Evolutionary conservation across 1,139 yeast genomes (phyloP).

Genomic region (Yamadazyma pseudoaaseri): DNA sequence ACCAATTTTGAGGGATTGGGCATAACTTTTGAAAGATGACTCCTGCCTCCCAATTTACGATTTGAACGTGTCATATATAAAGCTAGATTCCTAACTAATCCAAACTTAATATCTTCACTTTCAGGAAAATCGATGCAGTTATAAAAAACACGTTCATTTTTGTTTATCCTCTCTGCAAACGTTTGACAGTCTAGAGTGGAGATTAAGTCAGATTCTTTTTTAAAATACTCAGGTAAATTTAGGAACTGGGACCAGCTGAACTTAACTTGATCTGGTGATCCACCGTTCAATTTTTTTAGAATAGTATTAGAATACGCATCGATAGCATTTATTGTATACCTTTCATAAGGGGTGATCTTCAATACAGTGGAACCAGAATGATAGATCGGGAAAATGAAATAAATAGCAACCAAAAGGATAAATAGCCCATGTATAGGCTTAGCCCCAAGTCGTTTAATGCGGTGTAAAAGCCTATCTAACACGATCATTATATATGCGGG

Average conservation of each 20-base stretch:
- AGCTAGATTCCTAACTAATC: slow-evolving; percentile 12
- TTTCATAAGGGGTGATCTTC: slow-evolving; percentile 1
- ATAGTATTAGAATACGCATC: slow-evolving; percentile 10
- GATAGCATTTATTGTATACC: slow-evolving; percentile 5
- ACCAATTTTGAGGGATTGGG: slow-evolving; percentile 15
- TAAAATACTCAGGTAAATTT: slow-evolving; percentile 9
- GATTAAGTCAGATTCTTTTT: slow-evolving; percentile 6
- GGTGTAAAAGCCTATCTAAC: not conserved
- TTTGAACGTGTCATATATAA: slow-evolving; percentile 11
- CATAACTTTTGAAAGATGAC: slow-evolving; percentile 11
- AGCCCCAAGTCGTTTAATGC: slow-evolving; percentile 1
- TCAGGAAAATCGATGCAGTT: slow-evolving; percentile 16
- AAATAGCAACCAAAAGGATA: not conserved
- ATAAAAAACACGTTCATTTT: slow-evolving; percentile 12
- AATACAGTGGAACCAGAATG: not conserved
- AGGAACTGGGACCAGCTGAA: slow-evolving; percentile 16
- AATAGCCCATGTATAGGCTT: slow-evolving; percentile 1
- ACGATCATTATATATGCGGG: too few relatives aligned
- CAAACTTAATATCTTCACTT: slow-evolving; percentile 10
- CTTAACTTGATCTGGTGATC: slow-evolving; percentile 6
- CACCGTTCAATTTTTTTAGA: slow-evolving; percentile 2
- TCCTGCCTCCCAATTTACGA: slow-evolving; percentile 13
- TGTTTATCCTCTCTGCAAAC: slow-evolving; percentile 13
- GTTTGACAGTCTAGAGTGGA: slow-evolving; percentile 13
- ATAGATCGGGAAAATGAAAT: not conserved